Conservation (phyloP, 2,329 filamentous ascomycete species). For the Paraconiothyrium brasiliense region DNA sequence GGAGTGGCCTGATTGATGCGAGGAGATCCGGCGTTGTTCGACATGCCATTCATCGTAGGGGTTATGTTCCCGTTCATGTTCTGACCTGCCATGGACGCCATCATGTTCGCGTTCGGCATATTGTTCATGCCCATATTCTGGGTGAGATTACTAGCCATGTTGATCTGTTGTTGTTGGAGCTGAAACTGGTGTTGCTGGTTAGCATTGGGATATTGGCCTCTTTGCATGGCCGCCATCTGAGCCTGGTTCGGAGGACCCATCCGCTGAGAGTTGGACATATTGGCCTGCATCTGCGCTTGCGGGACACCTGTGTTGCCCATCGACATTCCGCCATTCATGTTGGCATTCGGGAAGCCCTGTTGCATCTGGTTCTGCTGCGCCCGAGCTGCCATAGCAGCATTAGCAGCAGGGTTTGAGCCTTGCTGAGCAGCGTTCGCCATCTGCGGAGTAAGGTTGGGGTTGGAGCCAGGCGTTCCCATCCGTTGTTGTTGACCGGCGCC, state of each 20-base stretch:
- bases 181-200: slow-evolving; percentile 49
- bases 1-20: slow-evolving; percentile 42
- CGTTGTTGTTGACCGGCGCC: slow-evolving; percentile 53
- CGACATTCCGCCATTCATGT: slow-evolving; percentile 60
- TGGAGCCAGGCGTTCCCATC: slow-evolving; percentile 51
- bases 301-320: slow-evolving; percentile 68
- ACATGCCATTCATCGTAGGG: slow-evolving; percentile 46
- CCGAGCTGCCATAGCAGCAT: slow-evolving; percentile 45
- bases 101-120: slow-evolving; percentile 49
- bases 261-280: slow-evolving; percentile 66
- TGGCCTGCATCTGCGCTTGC: slow-evolving; percentile 74
- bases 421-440: slow-evolving; percentile 44
- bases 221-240: slow-evolving; percentile 51
- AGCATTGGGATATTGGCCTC: slow-evolving; percentile 41
- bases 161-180: slow-evolving; percentile 50
- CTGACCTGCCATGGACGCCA: slow-evolving; percentile 39
- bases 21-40: slow-evolving; percentile 47
- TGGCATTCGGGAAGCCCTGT: slow-evolving; percentile 57
- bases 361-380: slow-evolving; percentile 53
- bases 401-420: slow-evolving; percentile 36
- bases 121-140: slow-evolving; percentile 44
- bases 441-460: slow-evolving; percentile 38
- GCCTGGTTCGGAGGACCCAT: slow-evolving; percentile 58
- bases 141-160: slow-evolving; percentile 46
- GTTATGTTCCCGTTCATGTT: slow-evolving; percentile 48